Base-by-base conservation (phyloP, 305 asterid genomes). In the Solanum hybrid region DNA sequence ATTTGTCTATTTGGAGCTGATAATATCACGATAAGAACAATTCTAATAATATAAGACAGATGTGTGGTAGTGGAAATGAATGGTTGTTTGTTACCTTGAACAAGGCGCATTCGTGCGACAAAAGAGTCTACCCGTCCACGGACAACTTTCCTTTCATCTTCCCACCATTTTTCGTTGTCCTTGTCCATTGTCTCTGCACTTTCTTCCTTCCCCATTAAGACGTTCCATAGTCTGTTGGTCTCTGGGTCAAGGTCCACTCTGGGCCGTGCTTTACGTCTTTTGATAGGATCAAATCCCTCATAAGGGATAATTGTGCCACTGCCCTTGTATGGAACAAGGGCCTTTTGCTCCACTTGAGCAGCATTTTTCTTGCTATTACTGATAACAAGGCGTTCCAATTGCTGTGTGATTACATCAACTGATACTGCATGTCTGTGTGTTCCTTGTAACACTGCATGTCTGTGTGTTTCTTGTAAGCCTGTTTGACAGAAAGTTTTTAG, bases 241-340 rank as follows among this genome's bases (percentile, higher is more conserved):
- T 97, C 98, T 3, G 97, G 96, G 92, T 97, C 99, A 90, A 97
- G 98, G 95, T 97, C 96, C 89, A 97, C 99, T 91, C 91, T 97
- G 74, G 99, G 98, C 86, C 99, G 97, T 77, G 95, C 94, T 89
- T 42, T 91, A 77, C 90, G 92, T 76, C 92, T 96, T 92, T 93
- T 96, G n/a, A 93, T 92, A 51, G 90, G 92, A 89, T 93, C 94
- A 76, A 91, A 93, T 90, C 90, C 95, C 88, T 91, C 95, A 76
- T 88, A 93, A 28, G 96, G 96, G 92, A 97, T 94, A 89, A 96
- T 86, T 82, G 95, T 88, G 39, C 95, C 96, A 89, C 93, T 91
- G 90, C 93, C 97, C 89, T 83, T 92, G 91, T 94, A 96, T 51
- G 98, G 97, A 90, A 97, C 96, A 90, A 97, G 94, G 86, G 96